Conservation (phyloP, 2,329 filamentous ascomycete genomes). For the Aspergillus udagawae region DNA sequence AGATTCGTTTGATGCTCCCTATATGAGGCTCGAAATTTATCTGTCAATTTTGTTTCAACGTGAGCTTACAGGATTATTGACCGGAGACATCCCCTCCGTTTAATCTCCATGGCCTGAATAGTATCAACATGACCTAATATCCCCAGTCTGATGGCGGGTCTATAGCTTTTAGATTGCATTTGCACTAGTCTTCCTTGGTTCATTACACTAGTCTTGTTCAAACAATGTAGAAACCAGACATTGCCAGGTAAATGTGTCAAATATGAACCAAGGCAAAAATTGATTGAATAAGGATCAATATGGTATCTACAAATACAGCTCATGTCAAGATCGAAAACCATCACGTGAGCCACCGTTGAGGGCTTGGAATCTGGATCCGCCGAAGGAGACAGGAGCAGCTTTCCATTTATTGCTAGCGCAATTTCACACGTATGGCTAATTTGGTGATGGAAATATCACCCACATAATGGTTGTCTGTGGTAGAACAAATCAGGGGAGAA, state of each 20-base stretch:
- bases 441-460: neutral
- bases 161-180: neutral
- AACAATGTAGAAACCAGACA: neutral
- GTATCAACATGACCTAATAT: too few species aligned
- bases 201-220: neutral
- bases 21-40: neutral
- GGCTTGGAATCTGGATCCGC: neutral
- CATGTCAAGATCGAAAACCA: too few species aligned
- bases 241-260: neutral
- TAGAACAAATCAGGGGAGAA: neutral
- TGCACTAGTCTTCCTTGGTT: neutral
- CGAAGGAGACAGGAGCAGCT: too few species aligned
- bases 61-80: neutral
- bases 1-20: neutral
- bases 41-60: neutral
- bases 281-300: too few species aligned
- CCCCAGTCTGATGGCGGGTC: too few species aligned
- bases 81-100: neutral
- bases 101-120: neutral
- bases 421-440: neutral
- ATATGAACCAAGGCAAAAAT: too few species aligned
- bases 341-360: neutral
- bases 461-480: neutral
- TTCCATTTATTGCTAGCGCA: neutral
- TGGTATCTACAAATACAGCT: too few species aligned